A percentile compares a stretch with the other conserved stretches of the same genome.
Conservation (phyloP, 73 alveolate species). For the Symbiodinium natans region DNA sequence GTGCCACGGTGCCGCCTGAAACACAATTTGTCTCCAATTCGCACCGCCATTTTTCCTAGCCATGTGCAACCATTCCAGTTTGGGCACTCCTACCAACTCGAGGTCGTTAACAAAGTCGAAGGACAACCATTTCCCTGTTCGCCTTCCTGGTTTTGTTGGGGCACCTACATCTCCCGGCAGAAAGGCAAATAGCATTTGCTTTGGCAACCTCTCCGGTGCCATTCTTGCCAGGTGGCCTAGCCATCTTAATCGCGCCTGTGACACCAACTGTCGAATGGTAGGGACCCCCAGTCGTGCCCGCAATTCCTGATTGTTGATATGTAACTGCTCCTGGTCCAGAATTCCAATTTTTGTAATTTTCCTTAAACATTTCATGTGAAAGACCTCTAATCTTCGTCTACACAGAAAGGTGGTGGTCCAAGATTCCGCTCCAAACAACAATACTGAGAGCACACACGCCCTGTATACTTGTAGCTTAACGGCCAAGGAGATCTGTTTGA, state of each 20-base stretch:
- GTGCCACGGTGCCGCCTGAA: neutral
- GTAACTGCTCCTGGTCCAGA: neutral
- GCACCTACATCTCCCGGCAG: neutral
- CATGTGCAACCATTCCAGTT: neutral
- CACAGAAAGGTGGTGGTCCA: conserved; percentile 30
- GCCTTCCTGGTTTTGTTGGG: neutral
- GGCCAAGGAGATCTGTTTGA: neutral
- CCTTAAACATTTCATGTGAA: conserved; percentile 21
- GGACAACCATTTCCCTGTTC: neutral
- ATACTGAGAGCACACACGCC: neutral
- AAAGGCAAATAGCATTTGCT: neutral
- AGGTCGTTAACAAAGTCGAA: neutral
- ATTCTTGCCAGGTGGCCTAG: conserved; percentile 40
- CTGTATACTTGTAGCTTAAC: neutral
- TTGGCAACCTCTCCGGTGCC: neutral
- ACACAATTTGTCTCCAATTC: neutral
- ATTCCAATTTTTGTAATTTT: neutral
- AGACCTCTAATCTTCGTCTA: neutral
- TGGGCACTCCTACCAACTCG: neutral
- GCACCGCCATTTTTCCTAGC: neutral
- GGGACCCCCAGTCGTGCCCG: conserved; percentile 10
- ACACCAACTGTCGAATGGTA: neutral
- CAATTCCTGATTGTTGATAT: neutral
- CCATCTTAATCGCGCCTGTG: neutral
- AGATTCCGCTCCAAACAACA: conserved; percentile 20